Evolutionary conservation across 2,329 filamentous ascomycete genomes (phyloP).

Genomic region (Fusarium buharicum): DNA sequence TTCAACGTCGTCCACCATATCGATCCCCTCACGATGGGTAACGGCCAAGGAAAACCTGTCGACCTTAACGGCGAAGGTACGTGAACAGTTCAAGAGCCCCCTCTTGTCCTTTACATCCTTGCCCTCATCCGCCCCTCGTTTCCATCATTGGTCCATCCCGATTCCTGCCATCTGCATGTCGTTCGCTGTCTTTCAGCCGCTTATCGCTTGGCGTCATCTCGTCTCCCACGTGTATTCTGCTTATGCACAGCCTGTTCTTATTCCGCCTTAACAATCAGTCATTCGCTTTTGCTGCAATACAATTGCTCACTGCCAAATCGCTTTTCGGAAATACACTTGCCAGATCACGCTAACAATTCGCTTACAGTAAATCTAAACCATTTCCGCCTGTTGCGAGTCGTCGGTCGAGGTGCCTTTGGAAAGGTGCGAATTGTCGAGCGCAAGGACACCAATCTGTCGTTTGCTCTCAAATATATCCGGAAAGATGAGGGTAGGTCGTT

Average conservation of each 20-base stretch:
- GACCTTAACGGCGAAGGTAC: constrained; percentile 92
- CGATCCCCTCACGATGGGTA: constrained; percentile 74
- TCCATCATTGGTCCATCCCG: constrained; percentile 12
- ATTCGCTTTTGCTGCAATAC: background rate
- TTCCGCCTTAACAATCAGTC: constrained; percentile 2
- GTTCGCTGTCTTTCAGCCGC: constrained; percentile 29
- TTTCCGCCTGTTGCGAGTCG: constrained; percentile 92
- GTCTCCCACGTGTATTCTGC: constrained; percentile 41
- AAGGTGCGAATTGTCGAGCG: constrained; percentile 99
- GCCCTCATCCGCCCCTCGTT: constrained; percentile 3
- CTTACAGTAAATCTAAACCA: constrained; percentile 91
- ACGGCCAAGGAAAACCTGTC: constrained; percentile 93
- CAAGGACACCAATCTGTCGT: constrained; percentile 92
- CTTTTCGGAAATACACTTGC: background rate
- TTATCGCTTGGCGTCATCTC: constrained; percentile 34
- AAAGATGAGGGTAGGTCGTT: constrained; percentile 88
- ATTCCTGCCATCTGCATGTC: constrained; percentile 18
- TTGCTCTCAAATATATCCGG: constrained; percentile 97
- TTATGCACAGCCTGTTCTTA: constrained; percentile 36
- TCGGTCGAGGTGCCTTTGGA: constrained; percentile 97
- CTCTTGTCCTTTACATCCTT: background rate
- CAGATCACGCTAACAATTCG: constrained; percentile 13
- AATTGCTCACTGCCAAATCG: background rate
- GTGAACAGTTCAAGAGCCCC: constrained; percentile 23
- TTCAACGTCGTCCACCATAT: constrained; percentile 45